Base-by-base conservation (phyloP, 805 yeast species). In the Pichia membranifaciens region DNA sequence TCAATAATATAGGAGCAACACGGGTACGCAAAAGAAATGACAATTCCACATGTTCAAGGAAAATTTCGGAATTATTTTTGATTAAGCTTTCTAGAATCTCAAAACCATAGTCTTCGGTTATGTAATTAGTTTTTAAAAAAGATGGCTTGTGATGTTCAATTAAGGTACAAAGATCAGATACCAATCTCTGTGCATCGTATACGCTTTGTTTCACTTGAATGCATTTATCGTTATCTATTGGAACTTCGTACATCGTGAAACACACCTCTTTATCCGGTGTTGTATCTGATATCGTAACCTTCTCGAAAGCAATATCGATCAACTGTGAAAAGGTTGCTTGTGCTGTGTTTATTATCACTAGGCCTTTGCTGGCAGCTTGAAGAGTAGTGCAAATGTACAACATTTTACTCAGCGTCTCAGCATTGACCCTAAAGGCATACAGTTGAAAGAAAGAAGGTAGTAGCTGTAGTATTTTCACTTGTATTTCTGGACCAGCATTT, bases 251-350 rank as follows among this genome's bases (percentile, higher is more conserved):
- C 2, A 20, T 25, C 8, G 13, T 8, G 10, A 28, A 16, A 33
- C 8, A 33, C n/a, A 34, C 23, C 35, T 74, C 76, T 9, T 64
- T 69, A 17, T 40, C 59, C 4, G 50, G 48, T 1, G 35, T 48
- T 17, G 60, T 56, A 48, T 70, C 75, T 38, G 75, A 78, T 8
- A 20, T n/a, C 4, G 65, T 69, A 16, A 79, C 73, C 58, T 79
- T 74, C 47, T 91, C 98, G 62, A 84, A 91, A 0, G 89, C 76
- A 28, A 84, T 78, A 33, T 84, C 79, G 39, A 89, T 74, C 38
- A 93, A 67, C 61, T 93, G 98, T 52, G 89, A 95, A 40, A 89
- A 74, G 3, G 98, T 88, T 2, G 98, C 99, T 43, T 87, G 81
- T 0, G 98, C 96, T 0, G 98, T 87, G 57, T 89, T 90, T 13